A percentile compares a stretch with the other conserved stretches of the same genome.
These are phyloP conservation scores for Colletotrichum cordylinicola DNA, from an alignment of 2,329 filamentous ascomycete species.

Conservation along the genomic window DNA sequence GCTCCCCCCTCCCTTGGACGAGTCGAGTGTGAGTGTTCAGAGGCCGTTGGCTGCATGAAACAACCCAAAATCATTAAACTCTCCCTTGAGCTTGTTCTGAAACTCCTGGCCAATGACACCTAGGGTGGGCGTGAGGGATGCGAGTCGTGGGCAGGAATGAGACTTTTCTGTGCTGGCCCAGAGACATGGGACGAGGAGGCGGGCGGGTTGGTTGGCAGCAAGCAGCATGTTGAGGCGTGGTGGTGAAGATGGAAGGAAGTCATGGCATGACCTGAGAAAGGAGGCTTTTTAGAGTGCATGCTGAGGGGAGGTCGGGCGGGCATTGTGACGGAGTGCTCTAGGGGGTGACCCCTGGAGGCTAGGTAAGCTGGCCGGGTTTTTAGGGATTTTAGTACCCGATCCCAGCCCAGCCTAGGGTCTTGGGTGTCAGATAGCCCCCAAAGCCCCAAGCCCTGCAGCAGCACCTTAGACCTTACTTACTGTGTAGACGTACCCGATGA, in stretches of 20 bases:
- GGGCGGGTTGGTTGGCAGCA: not conserved
- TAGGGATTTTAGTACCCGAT: constrained; percentile 4
- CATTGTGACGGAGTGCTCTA: not conserved
- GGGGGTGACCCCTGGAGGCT: constrained; percentile 15
- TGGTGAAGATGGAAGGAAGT: not conserved
- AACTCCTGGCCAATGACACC: constrained; percentile 4
- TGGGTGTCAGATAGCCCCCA: not conserved
- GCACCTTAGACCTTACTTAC: not conserved
- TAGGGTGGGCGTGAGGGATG: not conserved
- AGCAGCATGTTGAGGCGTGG: not conserved
- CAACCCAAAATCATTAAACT: constrained; percentile 3
- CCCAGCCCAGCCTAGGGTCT: not conserved
- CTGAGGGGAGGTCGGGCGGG: not conserved
- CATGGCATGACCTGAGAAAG: not conserved
- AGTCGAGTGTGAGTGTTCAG: not conserved
- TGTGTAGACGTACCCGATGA: not conserved
- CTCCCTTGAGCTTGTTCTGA: constrained; percentile 6
- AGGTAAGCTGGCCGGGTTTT: not conserved
- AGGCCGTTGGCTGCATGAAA: constrained; percentile 17
- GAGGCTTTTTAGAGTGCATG: not conserved
- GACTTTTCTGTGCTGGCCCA: not conserved
- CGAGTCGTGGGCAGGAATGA: constrained; percentile 1
- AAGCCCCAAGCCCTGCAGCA: constrained; percentile 6
- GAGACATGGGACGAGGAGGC: constrained; percentile 16
- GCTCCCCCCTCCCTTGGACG: not conserved